Evolutionary conservation across 1,284 basidiomycete genomes (phyloP).

Genomic region (Heterobasidion irregulare): DNA sequence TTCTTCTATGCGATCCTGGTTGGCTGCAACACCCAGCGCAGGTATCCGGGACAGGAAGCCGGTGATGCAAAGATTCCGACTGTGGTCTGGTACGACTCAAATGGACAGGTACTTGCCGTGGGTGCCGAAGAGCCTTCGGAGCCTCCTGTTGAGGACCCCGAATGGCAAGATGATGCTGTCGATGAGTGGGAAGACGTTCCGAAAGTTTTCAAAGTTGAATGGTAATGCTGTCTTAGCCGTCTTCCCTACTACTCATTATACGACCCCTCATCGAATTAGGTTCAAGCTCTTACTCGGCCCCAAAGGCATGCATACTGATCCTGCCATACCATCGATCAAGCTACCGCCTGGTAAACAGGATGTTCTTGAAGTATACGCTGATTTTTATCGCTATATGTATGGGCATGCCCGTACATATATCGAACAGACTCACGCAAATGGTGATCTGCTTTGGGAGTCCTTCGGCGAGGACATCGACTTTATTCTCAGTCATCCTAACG

Average conservation of each 20-base stretch:
- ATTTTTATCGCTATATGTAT: constrained; percentile 7
- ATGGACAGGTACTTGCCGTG: constrained; percentile 19
- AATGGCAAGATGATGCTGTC: constrained; percentile 12
- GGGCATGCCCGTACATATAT: background rate
- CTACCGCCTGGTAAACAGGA: constrained; percentile 4
- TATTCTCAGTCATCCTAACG: constrained; percentile 28
- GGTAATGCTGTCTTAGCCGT: constrained; percentile 13
- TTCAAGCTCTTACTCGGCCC: background rate
- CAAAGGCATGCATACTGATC: background rate
- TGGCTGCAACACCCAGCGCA: background rate
- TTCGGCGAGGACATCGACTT: constrained; percentile 16
- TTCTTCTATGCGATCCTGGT: background rate
- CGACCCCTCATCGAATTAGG: background rate
- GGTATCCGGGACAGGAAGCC: constrained; percentile 6
- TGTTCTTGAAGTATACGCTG: constrained; percentile 8
- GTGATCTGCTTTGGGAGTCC: constrained; percentile 1
- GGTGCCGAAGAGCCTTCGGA: constrained; percentile 24
- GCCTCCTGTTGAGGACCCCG: constrained; percentile 13
- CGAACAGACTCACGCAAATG: constrained; percentile 2
- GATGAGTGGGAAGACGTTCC: constrained; percentile 17
- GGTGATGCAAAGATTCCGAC: constrained; percentile 28
- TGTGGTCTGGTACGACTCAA: constrained; percentile 24
- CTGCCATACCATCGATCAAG: background rate
- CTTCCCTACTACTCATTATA: background rate
- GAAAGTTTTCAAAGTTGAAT: constrained; percentile 18